Evolutionary conservation across 129 eudicot species (phyloP), one percentile per base, ranked within the genome.

Genomic region (Calendula officinalis): DNA sequence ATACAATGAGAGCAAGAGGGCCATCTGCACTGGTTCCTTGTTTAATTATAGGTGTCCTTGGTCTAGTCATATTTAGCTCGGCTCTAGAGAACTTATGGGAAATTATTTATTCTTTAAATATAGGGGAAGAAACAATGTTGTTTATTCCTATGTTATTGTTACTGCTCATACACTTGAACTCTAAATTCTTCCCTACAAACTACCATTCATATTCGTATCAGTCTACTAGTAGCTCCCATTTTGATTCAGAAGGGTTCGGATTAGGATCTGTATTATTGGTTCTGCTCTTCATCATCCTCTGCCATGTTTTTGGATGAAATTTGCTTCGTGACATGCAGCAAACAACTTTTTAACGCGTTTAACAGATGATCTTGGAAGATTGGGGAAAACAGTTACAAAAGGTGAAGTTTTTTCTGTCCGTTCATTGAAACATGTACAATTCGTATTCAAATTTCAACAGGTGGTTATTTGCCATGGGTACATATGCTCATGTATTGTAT

Each of bases 21-120:
- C 89, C 85, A 41, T 79, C 85, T 12, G 81, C 85, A 4, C 34
- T 83, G 61, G 83, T 83, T 69, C 89, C 89, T 17, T 65, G 57
- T 30, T 39, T 83, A 50, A 60, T 80, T 74, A 73, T 80, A 59
- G 82, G 82, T 57, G 63, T 73, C 37, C 85, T 83, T 36, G 43
- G 78, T 60, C 45, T 83, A 15, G 42, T 80, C 36, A 52, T 83
- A 60, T 61, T 62, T n/a, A 69, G 83, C 40, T 77, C 82, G 3
- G 49, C 75, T 40, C 7, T 79, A 60, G 72, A 69, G 5, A 60
- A 54, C 54, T 39, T 77, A n/a, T 42, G 66, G 11, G 78, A 70
- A 60, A 40, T 37, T n/a, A 39, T 74, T 13, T 12, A 67, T 40
- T 73, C 80, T 7, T 13, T 81, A 6, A 6, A 60, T 64, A 66